Percentiles rank a stretch among this genome's conserved stretches.
These are phyloP conservation scores for Cryomyces minteri DNA, from an alignment of 495 filamentous ascomycete genomes.

Conservation along the genomic window DNA sequence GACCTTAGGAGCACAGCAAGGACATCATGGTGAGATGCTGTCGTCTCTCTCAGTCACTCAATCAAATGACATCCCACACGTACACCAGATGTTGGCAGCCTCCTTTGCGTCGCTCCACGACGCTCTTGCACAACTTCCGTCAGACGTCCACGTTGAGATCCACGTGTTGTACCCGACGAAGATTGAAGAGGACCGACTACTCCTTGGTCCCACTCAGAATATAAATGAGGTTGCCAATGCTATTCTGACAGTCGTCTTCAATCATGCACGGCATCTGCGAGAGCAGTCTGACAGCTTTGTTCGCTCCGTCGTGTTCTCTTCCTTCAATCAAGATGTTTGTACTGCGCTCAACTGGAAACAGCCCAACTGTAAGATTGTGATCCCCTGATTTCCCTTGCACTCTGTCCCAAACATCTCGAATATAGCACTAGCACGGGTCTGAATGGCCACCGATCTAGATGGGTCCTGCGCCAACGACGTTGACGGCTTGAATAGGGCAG, in stretches of 20 bases:
- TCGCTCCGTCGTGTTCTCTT: constrained; percentile 78
- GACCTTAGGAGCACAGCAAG: constrained; percentile 37
- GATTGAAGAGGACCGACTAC: constrained; percentile 45
- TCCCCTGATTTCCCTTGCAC: background rate
- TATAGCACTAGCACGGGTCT: no score
- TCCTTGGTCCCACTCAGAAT: constrained; percentile 55
- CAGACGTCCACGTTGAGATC: constrained; percentile 66
- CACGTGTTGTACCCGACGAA: constrained; percentile 68
- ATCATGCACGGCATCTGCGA: constrained; percentile 64
- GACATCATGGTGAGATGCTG: constrained; percentile 24
- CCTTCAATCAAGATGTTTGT: constrained; percentile 76
- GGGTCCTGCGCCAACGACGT: no score
- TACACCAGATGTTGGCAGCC: constrained; percentile 49
- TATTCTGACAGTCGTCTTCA: constrained; percentile 71
- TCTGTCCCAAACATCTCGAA: no score
- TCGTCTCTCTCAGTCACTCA: constrained; percentile 26
- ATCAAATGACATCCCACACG: constrained; percentile 36
- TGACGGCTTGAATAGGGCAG: no score
- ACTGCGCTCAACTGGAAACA: constrained; percentile 97
- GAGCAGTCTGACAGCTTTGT: constrained; percentile 49
- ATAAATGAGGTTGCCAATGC: constrained; percentile 74
- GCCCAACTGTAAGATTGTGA: constrained; percentile 55
- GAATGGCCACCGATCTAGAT: no score
- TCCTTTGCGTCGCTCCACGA: constrained; percentile 61
- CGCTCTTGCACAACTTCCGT: constrained; percentile 52